These are phyloP conservation scores for Alternaria sp. DNA, from an alignment of 2,329 filamentous ascomycete species.

Conservation along the genomic window DNA sequence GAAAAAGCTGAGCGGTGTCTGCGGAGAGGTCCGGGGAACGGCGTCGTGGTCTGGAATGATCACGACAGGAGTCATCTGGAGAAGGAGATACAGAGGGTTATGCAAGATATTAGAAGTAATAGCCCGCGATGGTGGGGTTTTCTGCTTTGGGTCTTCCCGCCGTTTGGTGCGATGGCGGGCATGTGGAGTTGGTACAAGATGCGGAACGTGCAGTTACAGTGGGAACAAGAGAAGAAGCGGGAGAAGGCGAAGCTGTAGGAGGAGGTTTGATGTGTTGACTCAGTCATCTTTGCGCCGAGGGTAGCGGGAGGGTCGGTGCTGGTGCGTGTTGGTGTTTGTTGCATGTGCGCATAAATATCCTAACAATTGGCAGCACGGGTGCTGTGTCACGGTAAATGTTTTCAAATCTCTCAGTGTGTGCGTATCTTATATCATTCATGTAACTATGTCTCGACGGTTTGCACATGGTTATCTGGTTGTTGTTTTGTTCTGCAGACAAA, in stretches of 20 bases:
- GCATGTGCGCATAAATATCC: slow-evolving; percentile 23
- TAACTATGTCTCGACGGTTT: not conserved
- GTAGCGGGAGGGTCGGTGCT: slow-evolving; percentile 13
- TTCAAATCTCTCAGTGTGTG: not conserved
- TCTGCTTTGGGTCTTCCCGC: slow-evolving; percentile 73
- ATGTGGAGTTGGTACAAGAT: slow-evolving; percentile 78
- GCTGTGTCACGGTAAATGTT: slow-evolving; percentile 21
- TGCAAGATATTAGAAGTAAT: slow-evolving; percentile 66
- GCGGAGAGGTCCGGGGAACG: slow-evolving; percentile 68
- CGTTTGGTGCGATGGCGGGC: slow-evolving; percentile 73
- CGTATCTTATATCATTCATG: not conserved
- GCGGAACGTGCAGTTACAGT: slow-evolving; percentile 71
- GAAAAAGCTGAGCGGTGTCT: slow-evolving; percentile 81
- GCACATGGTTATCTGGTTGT: not conserved
- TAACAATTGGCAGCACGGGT: slow-evolving; percentile 18
- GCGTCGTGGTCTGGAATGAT: slow-evolving; percentile 93
- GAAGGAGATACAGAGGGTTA: slow-evolving; percentile 70
- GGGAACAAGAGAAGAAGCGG: slow-evolving; percentile 67
- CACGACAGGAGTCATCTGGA: slow-evolving; percentile 73
- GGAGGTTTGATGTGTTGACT: not conserved
- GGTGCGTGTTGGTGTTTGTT: slow-evolving; percentile 18
- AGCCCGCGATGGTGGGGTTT: slow-evolving; percentile 89
- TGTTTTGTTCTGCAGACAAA: not conserved
- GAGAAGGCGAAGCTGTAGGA: slow-evolving; percentile 67
- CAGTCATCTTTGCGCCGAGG: slow-evolving; percentile 3